Percentiles rank a stretch among this genome's conserved stretches.
Conservation (phyloP, 1,139 yeast species). For the Yamadazyma triangularis region DNA sequence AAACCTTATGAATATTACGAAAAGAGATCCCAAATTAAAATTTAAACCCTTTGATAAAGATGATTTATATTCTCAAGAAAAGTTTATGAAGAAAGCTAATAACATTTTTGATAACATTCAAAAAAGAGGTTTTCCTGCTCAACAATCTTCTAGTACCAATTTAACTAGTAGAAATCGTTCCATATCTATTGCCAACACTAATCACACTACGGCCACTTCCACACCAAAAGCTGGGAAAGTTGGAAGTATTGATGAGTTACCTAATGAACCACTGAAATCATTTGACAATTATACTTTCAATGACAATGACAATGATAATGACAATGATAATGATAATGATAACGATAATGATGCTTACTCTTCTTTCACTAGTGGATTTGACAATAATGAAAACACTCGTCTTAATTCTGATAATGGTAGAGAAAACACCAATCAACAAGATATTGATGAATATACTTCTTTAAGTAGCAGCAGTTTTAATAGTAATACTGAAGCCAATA, state of each 20-base stretch:
- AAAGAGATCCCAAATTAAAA: constrained; percentile 20
- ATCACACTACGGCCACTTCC: constrained; percentile 31
- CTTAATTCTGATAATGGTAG: constrained; percentile 12
- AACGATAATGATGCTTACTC: constrained; percentile 19
- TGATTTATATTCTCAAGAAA: constrained; percentile 24
- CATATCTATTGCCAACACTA: background rate
- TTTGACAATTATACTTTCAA: no score
- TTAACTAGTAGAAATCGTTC: background rate
- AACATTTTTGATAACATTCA: constrained; percentile 37
- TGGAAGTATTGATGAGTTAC: constrained; percentile 9
- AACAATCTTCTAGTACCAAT: background rate
- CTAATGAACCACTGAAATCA: no score
- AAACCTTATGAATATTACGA: background rate
- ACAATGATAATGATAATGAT: background rate
- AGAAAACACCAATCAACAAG: constrained; percentile 2
- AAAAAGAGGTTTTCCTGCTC: constrained; percentile 17
- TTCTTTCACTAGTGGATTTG: constrained; percentile 34
- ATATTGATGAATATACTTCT: constrained; percentile 24
- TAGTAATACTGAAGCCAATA: background rate
- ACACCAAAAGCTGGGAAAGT: constrained; percentile 30
- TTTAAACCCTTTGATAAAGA: constrained; percentile 30
- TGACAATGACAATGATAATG: background rate
- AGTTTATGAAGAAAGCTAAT: constrained; percentile 36
- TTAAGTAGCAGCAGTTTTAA: constrained; percentile 6
- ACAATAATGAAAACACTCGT: constrained; percentile 16